Evolutionary conservation across 768 basidiomycete species (phyloP).

Genomic region (Suillus paluster): DNA sequence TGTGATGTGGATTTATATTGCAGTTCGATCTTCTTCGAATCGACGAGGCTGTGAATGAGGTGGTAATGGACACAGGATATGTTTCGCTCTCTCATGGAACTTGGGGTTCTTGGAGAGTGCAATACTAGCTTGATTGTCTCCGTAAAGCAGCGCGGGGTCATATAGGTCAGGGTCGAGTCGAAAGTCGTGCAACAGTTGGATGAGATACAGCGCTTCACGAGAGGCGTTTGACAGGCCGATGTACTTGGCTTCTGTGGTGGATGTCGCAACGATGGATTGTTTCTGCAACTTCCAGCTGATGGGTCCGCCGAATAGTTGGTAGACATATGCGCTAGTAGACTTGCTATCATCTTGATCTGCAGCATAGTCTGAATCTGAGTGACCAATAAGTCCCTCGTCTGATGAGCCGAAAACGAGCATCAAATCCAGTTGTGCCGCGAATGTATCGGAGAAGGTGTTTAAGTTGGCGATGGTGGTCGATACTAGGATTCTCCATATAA

Average conservation of each 20-base stretch:
- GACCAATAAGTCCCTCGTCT: too few relatives aligned
- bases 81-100: constrained; percentile 37
- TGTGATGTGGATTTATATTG: constrained; percentile 21
- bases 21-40: constrained; percentile 16
- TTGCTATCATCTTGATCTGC: constrained; percentile 13
- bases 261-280: constrained; percentile 37
- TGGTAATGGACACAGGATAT: too few relatives aligned
- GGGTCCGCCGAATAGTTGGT: too few relatives aligned
- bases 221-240: constrained; percentile 28
- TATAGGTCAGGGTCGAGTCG: constrained; percentile 5
- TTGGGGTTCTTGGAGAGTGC: constrained; percentile 26
- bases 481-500: too few relatives aligned
- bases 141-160: constrained; percentile 19
- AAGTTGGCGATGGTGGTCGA: too few relatives aligned
- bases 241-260: constrained; percentile 42
- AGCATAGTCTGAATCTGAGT: too few relatives aligned
- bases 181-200: constrained; percentile 18
- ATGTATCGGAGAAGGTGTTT: constrained; percentile 10
- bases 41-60: constrained; percentile 13
- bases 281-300: constrained; percentile 38
- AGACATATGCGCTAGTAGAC: too few relatives aligned
- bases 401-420: constrained; percentile 7
- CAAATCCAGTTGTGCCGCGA: constrained; percentile 13
- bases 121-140: constrained; percentile 38
- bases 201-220: too few relatives aligned